Base-by-base conservation (phyloP, 352 stramenopile species). In the Globisporangium orthogonon region DNA sequence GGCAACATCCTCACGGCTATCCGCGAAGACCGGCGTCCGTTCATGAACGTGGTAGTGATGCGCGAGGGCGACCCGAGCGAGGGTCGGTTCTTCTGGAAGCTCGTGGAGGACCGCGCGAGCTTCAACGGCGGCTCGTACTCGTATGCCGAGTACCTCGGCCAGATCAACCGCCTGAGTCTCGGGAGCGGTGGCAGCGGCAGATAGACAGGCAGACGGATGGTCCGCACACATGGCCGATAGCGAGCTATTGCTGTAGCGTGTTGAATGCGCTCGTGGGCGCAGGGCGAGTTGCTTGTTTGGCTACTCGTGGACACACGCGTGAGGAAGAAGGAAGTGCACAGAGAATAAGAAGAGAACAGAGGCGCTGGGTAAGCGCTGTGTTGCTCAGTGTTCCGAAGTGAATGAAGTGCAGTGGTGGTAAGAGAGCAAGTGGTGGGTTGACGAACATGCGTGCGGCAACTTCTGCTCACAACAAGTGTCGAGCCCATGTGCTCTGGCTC, bases 31-130 rank as follows among this genome's bases (percentile, higher is more conserved):
- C 62, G 91, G 69, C 73, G 87, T 81, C 73, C 82, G 50, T 78
- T 83, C 83, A 71, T 83, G 62, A 87, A 87, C 58, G 58, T 98
- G 47, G 76, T 92, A 40, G 82, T 98, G 62, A 91, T 99, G 67
- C 85, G 94, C 55, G 96, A 99, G 66, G 95, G 93, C 44, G 94
- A 99, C 71, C 79, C 80, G 35, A 77, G 82, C 23, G 96, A 99
- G 70, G 84, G 84, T 55, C 88, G 93, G 40, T 99, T 98, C 76
- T 99, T 95, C 70, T 92, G 93, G 92, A 95, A 98, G 65, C 83
- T 99, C 49, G 91, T 99, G 47, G 97, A 99, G 80, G 97, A 99
- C 76, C 86, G 96, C 56, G 96, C 97, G 52, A 97, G 89, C 51
- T 99, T 99, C 81, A 83, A 85, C 39, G 97, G 97, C 31, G 97